A percentile compares a stretch with the other conserved stretches of the same genome.
Conservation (phyloP, 306 rosid genomes). For the Hippophae rhamnoides region DNA sequence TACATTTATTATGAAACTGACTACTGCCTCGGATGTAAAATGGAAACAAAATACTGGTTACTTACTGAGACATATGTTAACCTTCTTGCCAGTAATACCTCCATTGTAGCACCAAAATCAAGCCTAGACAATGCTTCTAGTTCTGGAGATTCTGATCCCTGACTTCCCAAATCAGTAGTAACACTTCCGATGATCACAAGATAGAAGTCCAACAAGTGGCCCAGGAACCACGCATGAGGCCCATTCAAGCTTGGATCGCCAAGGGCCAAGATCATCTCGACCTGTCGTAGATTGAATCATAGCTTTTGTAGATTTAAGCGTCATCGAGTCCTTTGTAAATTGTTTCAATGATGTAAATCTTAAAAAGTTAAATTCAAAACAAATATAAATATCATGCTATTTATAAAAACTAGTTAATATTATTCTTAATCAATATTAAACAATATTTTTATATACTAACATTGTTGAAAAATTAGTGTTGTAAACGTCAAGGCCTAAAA, state of each 20-base stretch:
- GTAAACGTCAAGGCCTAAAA: too few species aligned
- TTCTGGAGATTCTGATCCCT: conserved; percentile 71
- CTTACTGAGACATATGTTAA: conserved; percentile 63
- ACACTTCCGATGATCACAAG: conserved; percentile 56
- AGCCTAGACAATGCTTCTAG: conserved; percentile 88
- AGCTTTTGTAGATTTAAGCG: conserved; percentile 74
- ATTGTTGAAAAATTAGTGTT: too few species aligned
- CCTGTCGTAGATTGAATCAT: conserved; percentile 44
- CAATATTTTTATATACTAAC: too few species aligned
- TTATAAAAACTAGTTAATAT: too few species aligned
- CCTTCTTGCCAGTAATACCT: conserved; percentile 78
- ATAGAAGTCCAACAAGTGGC: conserved; percentile 87
- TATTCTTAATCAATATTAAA: too few species aligned
- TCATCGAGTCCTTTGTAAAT: conserved; percentile 19
- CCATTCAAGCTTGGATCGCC: conserved; percentile 86
- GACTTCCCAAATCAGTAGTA: conserved; percentile 61
- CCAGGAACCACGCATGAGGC: conserved; percentile 90
- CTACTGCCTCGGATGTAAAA: not conserved
- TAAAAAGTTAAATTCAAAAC: too few species aligned
- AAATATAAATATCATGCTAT: too few species aligned
- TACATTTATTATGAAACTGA: too few species aligned
- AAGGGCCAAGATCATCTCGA: conserved; percentile 74
- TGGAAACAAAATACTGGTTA: conserved; percentile 2
- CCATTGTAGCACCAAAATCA: conserved; percentile 85
- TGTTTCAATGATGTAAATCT: too few species aligned